Evolutionary conservation across 768 basidiomycete species (phyloP).

Genomic region (Coprinellus aureogranulatus): DNA sequence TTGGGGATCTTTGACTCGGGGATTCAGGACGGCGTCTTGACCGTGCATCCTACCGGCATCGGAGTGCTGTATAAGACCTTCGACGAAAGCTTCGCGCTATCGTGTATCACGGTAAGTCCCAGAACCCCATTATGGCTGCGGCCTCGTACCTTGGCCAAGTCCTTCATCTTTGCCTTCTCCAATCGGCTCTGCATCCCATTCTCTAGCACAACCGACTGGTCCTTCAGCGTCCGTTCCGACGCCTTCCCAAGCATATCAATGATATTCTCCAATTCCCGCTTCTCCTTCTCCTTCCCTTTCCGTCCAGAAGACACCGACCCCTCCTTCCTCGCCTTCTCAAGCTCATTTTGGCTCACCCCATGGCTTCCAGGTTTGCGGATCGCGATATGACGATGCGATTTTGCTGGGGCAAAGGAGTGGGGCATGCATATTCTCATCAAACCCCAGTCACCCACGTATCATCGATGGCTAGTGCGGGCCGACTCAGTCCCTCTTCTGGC

Average conservation of each 20-base stretch:
- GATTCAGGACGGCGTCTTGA: constrained; percentile 70
- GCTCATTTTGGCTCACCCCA: no score
- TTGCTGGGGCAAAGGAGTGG: no score
- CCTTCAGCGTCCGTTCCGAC: constrained; percentile 59
- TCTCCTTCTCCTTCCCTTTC: constrained; percentile 48
- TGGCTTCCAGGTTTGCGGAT: no score
- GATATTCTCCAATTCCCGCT: constrained; percentile 66
- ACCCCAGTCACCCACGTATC: no score
- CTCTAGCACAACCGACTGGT: constrained; percentile 71
- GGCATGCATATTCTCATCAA: no score
- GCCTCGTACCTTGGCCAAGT: constrained; percentile 58
- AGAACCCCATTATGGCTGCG: not conserved
- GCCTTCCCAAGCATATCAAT: constrained; percentile 70
- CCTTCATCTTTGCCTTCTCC: constrained; percentile 56
- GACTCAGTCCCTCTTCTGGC: no score
- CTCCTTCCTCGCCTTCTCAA: constrained; percentile 64
- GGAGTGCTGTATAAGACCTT: constrained; percentile 69
- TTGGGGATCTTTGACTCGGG: constrained; percentile 45
- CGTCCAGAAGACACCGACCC: constrained; percentile 26
- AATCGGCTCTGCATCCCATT: constrained; percentile 53
- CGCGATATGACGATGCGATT: no score
- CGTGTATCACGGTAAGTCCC: not conserved
- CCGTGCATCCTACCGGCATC: constrained; percentile 68
- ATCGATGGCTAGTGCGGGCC: no score
- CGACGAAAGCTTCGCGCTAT: constrained; percentile 75